Base-by-base conservation (phyloP, 164 flowering plant genomes). In the Macadamia tetraphylla region DNA sequence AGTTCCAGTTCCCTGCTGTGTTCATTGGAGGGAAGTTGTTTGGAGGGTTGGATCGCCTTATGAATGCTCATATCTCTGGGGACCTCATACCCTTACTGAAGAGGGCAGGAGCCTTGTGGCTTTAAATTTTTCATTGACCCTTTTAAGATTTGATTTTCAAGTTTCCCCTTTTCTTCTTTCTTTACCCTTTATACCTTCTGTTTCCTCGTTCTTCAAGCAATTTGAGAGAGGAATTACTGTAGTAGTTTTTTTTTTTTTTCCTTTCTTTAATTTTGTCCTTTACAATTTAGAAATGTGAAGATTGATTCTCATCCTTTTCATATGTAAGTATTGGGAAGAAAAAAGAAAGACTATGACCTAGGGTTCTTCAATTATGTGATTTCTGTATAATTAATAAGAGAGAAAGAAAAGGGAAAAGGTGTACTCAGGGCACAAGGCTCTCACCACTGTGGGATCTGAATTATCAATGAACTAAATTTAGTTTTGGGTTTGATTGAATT, bases 61-160 rank as follows among this genome's bases (percentile, higher is more conserved):
- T 89, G 87, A 86, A 84, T 3, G 74, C 91, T 60, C 92, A 89
- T 83, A 87, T 89, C 3, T 70, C 86, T 6, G 96, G 92, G 0
- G 96, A 88, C 58, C 74, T 89, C 79, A 71, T 83, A 17, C 92
- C 92, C 4, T 18, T 82, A 0, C 53, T 89, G 79, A 87, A 82
- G 67, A 43, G 81, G 68, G 92, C 92, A 18, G 88, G 89, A 6
- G 96, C 91, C 49, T 80, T 90, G 71, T 89, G 92, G 92, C 86
- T 87, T 49, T 88, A 78, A 84, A 35, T 35, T 35, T 35, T 5
- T 35, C 5, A 2, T 35, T 35, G 40, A 35, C 40, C 40, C 3
- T 52, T 53, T 3, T 23, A 2, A 5, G 40, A 2, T 35, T 0
- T 35, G 40, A 35, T 35, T 35, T 35, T 35, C 40, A 35, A 35